phyloP scores from a whole-genome alignment of 768 basidiomycete genomes.

The Russula lepida region DNA sequence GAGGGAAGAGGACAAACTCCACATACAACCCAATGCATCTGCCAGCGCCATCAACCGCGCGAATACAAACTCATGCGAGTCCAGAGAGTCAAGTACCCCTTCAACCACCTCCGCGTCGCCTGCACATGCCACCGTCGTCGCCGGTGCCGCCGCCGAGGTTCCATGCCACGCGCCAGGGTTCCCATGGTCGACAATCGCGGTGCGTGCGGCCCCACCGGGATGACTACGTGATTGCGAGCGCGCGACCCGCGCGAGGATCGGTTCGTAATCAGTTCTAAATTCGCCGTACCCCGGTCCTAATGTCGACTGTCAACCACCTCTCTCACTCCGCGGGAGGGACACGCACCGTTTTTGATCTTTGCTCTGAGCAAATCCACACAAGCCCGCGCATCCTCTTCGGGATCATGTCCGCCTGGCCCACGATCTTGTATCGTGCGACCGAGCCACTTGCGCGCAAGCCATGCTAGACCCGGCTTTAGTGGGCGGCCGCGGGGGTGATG shows the following conservation, averaged over 20 bases:
- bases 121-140: constrained; percentile 63
- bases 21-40: constrained; percentile 75
- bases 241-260: constrained; percentile 79
- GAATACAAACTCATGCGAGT: constrained; percentile 73
- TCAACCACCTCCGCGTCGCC: constrained; percentile 72
- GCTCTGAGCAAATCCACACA: constrained; percentile 77
- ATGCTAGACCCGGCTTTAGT: constrained; percentile 91
- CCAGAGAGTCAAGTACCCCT: constrained; percentile 50
- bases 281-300: constrained; percentile 75
- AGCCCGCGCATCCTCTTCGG: constrained; percentile 88
- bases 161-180: constrained; percentile 81
- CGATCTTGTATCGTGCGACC: constrained; percentile 79
- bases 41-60: constrained; percentile 77
- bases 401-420: constrained; percentile 85
- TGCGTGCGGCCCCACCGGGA: constrained; percentile 27
- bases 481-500: constrained; percentile 92
- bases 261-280: constrained; percentile 76
- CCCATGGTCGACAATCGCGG: constrained; percentile 79
- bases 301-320: background rate
- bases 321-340: background rate
- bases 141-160: constrained; percentile 48
- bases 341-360: constrained; percentile 65
- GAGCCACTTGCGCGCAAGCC: constrained; percentile 93
- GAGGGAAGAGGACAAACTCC: background rate
- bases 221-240: constrained; percentile 32